phyloP scores from a whole-genome alignment of 768 basidiomycete genomes.

The Mycena indigotica region DNA sequence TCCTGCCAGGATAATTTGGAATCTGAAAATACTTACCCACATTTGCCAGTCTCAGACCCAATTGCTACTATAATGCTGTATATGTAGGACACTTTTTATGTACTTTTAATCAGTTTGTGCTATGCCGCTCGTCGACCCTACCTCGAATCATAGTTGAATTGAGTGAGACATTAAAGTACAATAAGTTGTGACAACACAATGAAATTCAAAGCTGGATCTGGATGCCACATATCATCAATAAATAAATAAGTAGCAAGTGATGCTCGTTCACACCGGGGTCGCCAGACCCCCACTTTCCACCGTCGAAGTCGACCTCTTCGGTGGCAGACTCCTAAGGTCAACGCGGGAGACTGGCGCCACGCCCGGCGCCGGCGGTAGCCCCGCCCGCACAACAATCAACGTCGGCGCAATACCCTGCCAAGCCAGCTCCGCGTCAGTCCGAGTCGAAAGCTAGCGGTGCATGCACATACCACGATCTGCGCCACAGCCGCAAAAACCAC shows the following conservation, averaged over 20 bases:
- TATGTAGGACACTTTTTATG: no score
- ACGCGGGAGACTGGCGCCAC: not conserved
- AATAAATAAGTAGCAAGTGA: not conserved
- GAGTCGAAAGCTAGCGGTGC: not conserved
- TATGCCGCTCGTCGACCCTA: no score
- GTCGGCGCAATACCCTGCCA: constrained; percentile 15
- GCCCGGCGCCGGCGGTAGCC: not conserved
- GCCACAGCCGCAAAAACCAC: constrained; percentile 8
- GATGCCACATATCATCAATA: not conserved
- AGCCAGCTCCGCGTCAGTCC: not conserved
- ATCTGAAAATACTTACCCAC: no score
- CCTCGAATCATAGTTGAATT: no score
- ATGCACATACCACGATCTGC: constrained; percentile 11
- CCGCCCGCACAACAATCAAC: constrained; percentile 7
- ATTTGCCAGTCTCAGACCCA: no score
- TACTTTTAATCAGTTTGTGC: no score
- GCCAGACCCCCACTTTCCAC: not conserved
- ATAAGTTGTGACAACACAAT: not conserved
- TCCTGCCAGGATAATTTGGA: no score
- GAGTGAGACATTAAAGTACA: no score
- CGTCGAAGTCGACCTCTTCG: not conserved
- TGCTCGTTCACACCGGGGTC: not conserved
- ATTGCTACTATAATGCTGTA: no score
- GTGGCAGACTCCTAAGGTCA: not conserved
- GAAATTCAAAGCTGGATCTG: not conserved